Percentiles rank a stretch among this genome's conserved stretches.
Evolutionary conservation across 306 rosid species (phyloP).

Genomic region (Leucaena leucocephala): DNA sequence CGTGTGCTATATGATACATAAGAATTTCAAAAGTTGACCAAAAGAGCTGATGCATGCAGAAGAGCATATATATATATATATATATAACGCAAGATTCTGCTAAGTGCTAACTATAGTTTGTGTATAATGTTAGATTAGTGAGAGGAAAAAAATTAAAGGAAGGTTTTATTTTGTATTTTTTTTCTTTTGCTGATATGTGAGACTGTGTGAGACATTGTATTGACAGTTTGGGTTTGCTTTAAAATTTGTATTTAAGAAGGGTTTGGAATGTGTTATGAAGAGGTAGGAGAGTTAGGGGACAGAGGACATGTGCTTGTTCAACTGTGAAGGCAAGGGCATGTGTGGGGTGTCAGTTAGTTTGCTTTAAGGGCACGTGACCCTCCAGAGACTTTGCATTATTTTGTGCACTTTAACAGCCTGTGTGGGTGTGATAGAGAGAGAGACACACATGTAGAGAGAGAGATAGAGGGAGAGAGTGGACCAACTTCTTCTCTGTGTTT

Average conservation of each 20-base stretch:
- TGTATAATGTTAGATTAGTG: slow-evolving; percentile 54
- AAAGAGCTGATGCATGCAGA: not conserved
- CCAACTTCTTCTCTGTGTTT: slow-evolving; percentile 42
- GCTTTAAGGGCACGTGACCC: slow-evolving; percentile 79
- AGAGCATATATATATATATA: slow-evolving; percentile 45
- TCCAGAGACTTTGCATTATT: slow-evolving; percentile 66
- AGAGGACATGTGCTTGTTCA: slow-evolving; percentile 70
- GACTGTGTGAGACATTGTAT: not conserved
- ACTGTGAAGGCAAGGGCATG: slow-evolving; percentile 79
- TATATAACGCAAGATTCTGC: slow-evolving; percentile 40
- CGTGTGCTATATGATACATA: not conserved
- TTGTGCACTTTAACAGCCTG: slow-evolving; percentile 76
- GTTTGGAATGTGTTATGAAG: slow-evolving; percentile 41
- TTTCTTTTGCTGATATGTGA: slow-evolving; percentile 22
- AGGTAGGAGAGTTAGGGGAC: slow-evolving; percentile 56
- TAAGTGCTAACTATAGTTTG: slow-evolving; percentile 51
- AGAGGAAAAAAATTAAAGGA: not conserved
- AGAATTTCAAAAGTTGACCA: slow-evolving; percentile 28
- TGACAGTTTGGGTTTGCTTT: slow-evolving; percentile 48
- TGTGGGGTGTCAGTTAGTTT: slow-evolving; percentile 86
- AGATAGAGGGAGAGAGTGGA: slow-evolving; percentile 55
- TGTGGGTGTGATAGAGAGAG: slow-evolving; percentile 38
- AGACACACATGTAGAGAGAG: slow-evolving; percentile 38
- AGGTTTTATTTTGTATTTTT: slow-evolving; percentile 10
- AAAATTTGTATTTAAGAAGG: slow-evolving; percentile 31